Evolutionary conservation across 73 alveolate species (phyloP), one percentile per base, ranked within the genome.

Genomic region (Diophrys sp.): DNA sequence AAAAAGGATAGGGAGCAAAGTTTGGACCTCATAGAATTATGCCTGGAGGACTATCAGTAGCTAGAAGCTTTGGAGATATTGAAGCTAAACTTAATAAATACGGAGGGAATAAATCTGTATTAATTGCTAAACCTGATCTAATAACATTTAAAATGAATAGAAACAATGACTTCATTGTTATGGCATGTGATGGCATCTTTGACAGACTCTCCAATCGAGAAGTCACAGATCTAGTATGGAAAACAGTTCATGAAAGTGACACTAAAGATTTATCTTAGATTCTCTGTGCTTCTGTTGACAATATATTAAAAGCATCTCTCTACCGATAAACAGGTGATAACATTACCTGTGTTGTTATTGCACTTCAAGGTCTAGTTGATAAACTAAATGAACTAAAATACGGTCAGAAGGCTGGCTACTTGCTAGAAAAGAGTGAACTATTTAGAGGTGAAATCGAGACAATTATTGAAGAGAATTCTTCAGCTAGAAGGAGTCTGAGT

Each of bases 111-210:
- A 85, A 84, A 79, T 86, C 81, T 34, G 96, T 95, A 0, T 84
- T 95, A 29, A 89, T 90, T 25, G 70, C 96, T 0, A 82, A 77
- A 31, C 99, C 99, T 66, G 99, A 96, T 73, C 81, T 96, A 0
- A 79, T 79, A 75, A 79, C 79, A 66, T 89, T 93, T 69, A 87
- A 91, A 56, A 81, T 95, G 62, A 78, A 79, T 31, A 83, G 91
- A 33, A 94, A 93, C 66, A 84, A 81, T 78, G 97, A 92, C 67
- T 92, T 89, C 54, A 71, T 92, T 27, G 34, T 92, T 26, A 33
- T 92, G 25, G 97, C 95, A 27, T 79, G 97, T 73, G 99, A 95
- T 93, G 99, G 99, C 14, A 95, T 95, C n/a, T 95, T 75, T 90
- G 99, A 95, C 69, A 93, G 81, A 73, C 69, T 95, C 34, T 70